phyloP scores from a whole-genome alignment of 192 early-diverging fungal species.

The Entrophospora sp. region DNA sequence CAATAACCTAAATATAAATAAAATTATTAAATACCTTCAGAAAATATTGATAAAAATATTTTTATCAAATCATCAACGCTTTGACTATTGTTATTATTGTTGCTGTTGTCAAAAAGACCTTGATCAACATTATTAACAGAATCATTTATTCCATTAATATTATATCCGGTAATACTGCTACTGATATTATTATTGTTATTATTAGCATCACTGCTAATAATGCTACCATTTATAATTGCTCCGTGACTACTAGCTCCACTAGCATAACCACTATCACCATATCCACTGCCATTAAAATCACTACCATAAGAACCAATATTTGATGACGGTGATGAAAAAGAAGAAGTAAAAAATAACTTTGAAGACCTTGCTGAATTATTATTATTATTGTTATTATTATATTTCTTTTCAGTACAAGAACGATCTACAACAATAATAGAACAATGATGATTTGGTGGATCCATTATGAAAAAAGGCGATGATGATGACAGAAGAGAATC shows the following conservation, averaged over 20 bases:
- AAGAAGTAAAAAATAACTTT: background rate
- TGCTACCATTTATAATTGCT: too few species aligned
- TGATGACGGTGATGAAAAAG: too few species aligned
- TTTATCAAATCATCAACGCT: constrained; percentile 1
- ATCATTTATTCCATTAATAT: too few species aligned
- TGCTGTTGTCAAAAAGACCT: too few species aligned
- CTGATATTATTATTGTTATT: background rate
- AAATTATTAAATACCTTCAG: constrained; percentile 1
- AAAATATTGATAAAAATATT: constrained; percentile 1
- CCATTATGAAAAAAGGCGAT: too few species aligned
- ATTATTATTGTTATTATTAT: too few species aligned
- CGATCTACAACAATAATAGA: constrained; percentile 17
- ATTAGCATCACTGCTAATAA: background rate
- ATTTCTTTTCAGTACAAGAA: constrained; percentile 7
- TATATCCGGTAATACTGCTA: background rate
- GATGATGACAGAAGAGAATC: constrained; percentile 14
- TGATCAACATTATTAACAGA: too few species aligned
- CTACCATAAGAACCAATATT: too few species aligned
- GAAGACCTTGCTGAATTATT: background rate
- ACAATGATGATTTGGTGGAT: constrained; percentile 17
- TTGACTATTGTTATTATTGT: constrained; percentile 7
- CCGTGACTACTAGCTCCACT: too few species aligned
- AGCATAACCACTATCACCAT: too few species aligned
- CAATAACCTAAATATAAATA: background rate
- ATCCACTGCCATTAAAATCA: too few species aligned